Evolutionary conservation across 169 alveolate genomes (phyloP).

Genomic region (Plasmodium gaboni): DNA sequence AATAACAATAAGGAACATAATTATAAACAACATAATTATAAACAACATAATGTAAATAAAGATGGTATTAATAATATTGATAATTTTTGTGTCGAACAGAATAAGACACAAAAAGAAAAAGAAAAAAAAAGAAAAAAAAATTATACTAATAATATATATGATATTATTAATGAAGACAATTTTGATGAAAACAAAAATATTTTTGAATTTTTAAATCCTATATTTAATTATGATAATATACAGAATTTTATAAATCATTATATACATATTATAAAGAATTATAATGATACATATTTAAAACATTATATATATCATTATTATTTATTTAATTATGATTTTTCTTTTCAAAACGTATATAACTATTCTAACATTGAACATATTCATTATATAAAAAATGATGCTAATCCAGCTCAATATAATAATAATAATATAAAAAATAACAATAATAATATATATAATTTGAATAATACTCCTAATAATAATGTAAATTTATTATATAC

Average conservation of each 20-base stretch:
- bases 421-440: not conserved
- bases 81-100: not conserved
- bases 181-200: slow-evolving; percentile 41
- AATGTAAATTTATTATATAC: slow-evolving; percentile 39
- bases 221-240: slow-evolving; percentile 43
- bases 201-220: slow-evolving; percentile 53
- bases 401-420: no score
- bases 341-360: slow-evolving; percentile 52
- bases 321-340: slow-evolving; percentile 57
- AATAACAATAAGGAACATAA: not conserved
- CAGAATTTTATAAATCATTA: slow-evolving; percentile 58
- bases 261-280: slow-evolving; percentile 33
- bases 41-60: slow-evolving; percentile 3
- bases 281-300: slow-evolving; percentile 55
- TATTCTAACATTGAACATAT: slow-evolving; percentile 53
- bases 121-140: not conserved
- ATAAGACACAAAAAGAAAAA: not conserved
- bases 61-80: slow-evolving; percentile 14
- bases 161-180: slow-evolving; percentile 31
- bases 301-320: slow-evolving; percentile 70
- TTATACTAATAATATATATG: not conserved
- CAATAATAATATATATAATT: no score
- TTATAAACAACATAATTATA: not conserved
- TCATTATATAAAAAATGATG: slow-evolving; percentile 53
- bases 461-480: not conserved